Base-by-base conservation (phyloP, 805 yeast genomes). In the Scheffersomyces ergatensis region DNA sequence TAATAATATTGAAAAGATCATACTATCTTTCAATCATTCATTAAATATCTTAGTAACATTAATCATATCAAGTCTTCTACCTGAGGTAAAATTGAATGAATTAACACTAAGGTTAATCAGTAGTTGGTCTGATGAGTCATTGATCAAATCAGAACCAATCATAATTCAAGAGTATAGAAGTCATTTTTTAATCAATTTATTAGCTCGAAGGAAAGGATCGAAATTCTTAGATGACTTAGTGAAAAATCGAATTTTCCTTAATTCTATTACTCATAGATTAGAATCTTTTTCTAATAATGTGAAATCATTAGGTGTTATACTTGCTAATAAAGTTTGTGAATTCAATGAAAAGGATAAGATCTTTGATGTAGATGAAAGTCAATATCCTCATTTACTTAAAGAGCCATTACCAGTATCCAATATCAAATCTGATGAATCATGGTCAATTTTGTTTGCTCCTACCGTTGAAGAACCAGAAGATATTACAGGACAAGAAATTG, bases 211-310 rank as follows among this genome's bases (percentile, higher is more conserved):
- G 31, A 36, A 34, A 18, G 46, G 37, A 9, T 23, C 44, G 3
- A 50, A 45, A 0, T 48, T 56, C 16, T 45, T 71, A 0, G 34
- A 39, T 8, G 49, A 43, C 1, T 17, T 80, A 2, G 55, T 78
- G 3, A 55, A 51, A 11, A 60, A 70, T 7, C 39, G 60, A 2
- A 39, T 38, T 0, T 82, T 83, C 49, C 55, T 83, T 13, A 54
- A 64, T 18, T 71, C 78, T 0, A 67, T 85, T n/a, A 74, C 85
- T 0, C 61, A 68, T 37, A 65, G 83, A 27, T 63, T 85, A n/a
- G 70, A 69, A 19, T 75, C 84, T 0, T 67, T 69, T 34, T 68
- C 78, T 1, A 50, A 57, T 1, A 54, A 51, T n/a, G 59, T 72
- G 2, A 71, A 86, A 40, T 53, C 67, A 12, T 57, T 82, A 24